Evolutionary conservation across 148 eudicot species (phyloP), one percentile per base, ranked within the genome.

Genomic region (Polygonum maritimum): DNA sequence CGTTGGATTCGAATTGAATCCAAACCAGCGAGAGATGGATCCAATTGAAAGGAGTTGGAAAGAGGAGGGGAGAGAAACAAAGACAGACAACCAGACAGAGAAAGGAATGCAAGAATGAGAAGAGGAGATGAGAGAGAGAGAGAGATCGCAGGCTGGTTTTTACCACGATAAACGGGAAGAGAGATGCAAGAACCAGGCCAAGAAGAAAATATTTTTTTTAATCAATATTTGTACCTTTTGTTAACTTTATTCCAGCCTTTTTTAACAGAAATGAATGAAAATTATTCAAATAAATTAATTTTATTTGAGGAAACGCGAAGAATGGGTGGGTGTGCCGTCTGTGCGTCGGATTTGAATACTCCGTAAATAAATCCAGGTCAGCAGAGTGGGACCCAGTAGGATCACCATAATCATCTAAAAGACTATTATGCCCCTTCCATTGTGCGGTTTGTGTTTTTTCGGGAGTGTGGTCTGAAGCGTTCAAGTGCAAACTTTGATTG

Each of bases 31-130:
- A 44, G 75, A 72, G 26, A 72, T 44, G 75, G 75, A 72, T 72
- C 75, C 75, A 72, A 72, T 72, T 44, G 75, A 72, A 26, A 33
- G 45, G 54, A 72, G 75, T 26, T 72, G 75, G n/a, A 9, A 45
- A 54, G 54, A 72, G 3, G 75, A 44, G 54, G 74, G 38, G 54
- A 44, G 75, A 72, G 75, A 45, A 71, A 18, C 15, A 45, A 41
- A 71, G 48, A 41, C 47, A 71, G 74, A 21, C 54, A 71, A n/a
- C 41, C 21, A 71, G 74, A 44, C 54, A 18, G 18, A 45, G 35
- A 72, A 72, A 14, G 45, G 26, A 69, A 69, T 38, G 38, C 39
- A 70, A 39, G 74, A 44, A 72, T 19, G 19, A 44, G 75, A 19
- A 67, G 71, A 15, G 71, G 44, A 36, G 69, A 60, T 26, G 31